Conservation (phyloP, 2,329 filamentous ascomycete species). For the Xylariaceae sp. region DNA sequence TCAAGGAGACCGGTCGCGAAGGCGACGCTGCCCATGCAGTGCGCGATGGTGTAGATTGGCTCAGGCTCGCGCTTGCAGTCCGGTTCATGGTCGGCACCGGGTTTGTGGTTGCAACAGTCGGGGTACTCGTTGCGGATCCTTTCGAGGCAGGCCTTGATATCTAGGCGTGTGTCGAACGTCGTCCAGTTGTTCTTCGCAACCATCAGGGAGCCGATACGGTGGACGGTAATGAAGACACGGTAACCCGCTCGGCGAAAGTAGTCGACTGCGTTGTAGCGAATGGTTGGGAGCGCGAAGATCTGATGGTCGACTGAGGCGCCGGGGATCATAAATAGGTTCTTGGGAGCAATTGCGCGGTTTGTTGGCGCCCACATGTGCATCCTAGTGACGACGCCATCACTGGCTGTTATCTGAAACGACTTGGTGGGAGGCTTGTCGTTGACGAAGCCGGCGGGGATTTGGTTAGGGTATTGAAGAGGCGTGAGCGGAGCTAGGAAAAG, state of each 20-base stretch:
- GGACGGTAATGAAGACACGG: conserved; percentile 59
- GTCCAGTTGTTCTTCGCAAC: conserved; percentile 57
- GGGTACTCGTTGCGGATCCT: conserved; percentile 49
- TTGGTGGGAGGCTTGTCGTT: conserved; percentile 52
- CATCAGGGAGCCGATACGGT: conserved; percentile 59
- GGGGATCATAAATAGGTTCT: conserved; percentile 63
- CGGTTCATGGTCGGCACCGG: conserved; percentile 28
- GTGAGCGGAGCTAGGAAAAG: conserved; percentile 59
- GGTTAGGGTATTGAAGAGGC: conserved; percentile 57
- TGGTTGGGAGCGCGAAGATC: conserved; percentile 64
- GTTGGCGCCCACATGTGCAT: conserved; percentile 62
- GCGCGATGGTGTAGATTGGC: conserved; percentile 58
- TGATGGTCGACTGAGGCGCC: conserved; percentile 66
- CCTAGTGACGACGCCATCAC: conserved; percentile 55
- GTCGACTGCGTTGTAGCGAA: conserved; percentile 64
- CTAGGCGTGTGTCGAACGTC: conserved; percentile 61
- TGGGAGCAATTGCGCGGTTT: conserved; percentile 40
- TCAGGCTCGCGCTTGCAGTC: conserved; percentile 22
- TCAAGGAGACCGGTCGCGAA: conserved; percentile 62
- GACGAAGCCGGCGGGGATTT: conserved; percentile 51
- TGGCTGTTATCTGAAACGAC: conserved; percentile 51
- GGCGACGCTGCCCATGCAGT: conserved; percentile 67
- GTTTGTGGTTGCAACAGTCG: conserved; percentile 24
- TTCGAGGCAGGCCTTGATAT: conserved; percentile 59
- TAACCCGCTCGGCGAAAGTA: conserved; percentile 65